phyloP scores from a whole-genome alignment of 1,139 yeast species.

The Wickerhamiella pararugosa region DNA sequence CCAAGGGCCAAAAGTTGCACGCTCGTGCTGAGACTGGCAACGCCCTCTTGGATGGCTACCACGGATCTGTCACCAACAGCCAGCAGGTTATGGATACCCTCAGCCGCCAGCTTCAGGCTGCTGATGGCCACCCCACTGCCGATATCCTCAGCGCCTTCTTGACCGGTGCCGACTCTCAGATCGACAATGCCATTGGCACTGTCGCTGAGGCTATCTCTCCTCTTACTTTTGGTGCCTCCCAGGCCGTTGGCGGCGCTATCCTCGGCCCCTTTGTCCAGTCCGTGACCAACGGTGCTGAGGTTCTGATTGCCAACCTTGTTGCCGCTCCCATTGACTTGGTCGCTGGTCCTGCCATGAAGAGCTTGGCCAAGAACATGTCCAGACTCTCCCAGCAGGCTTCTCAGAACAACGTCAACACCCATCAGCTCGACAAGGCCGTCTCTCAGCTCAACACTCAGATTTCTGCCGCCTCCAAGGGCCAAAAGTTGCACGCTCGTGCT shows the following conservation, averaged over 20 bases:
- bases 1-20: constrained; percentile 1
- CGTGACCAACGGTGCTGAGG: constrained; percentile 24
- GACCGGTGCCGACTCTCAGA: constrained; percentile 25
- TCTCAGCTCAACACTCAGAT: constrained; percentile 1
- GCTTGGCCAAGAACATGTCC: constrained; percentile 6
- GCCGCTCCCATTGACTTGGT: constrained; percentile 15
- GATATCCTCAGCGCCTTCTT: constrained; percentile 18
- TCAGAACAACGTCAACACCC: constrained; percentile 13
- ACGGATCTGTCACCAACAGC: constrained; percentile 17
- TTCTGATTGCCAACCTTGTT: constrained; percentile 16
- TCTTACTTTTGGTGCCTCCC: constrained; percentile 18
- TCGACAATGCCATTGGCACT: constrained; percentile 18
- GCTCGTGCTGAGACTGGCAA: too few species aligned
- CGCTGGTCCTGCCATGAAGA: constrained; percentile 10
- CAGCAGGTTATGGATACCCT: constrained; percentile 19
- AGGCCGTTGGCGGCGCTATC: constrained; percentile 17
- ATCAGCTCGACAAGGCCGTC: constrained; percentile 10
- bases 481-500: too few species aligned
- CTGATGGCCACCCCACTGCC: constrained; percentile 19
- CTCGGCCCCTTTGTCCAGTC: constrained; percentile 24
- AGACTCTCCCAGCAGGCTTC: constrained; percentile 9
- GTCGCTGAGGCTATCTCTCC: constrained; percentile 17
- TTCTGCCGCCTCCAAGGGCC: background rate
- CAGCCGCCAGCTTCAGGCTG: constrained; percentile 16
- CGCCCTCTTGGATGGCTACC: constrained; percentile 9